Conservation (phyloP, 129 eudicot genomes). For the Calendula officinalis region DNA sequence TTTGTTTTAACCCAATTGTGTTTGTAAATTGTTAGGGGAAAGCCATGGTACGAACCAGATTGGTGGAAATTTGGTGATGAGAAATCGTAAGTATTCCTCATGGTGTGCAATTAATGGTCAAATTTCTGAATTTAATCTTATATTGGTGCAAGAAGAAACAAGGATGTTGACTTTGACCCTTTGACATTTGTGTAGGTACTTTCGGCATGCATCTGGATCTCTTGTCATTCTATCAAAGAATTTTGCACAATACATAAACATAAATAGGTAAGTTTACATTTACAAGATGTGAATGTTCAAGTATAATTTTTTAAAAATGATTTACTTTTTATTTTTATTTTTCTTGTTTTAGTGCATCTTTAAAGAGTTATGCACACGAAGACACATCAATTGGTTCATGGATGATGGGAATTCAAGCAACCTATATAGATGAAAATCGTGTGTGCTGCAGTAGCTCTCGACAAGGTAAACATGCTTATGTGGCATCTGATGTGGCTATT, state of each 20-base stretch:
- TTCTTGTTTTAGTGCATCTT: slow-evolving; percentile 54
- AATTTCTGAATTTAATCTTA: too few species aligned
- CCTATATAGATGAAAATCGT: slow-evolving; percentile 76
- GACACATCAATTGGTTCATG: slow-evolving; percentile 92
- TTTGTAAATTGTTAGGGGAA: slow-evolving; percentile 61
- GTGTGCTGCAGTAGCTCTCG: slow-evolving; percentile 70
- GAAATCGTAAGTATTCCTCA: slow-evolving; percentile 65
- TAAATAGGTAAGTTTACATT: slow-evolving; percentile 54
- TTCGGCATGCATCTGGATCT: slow-evolving; percentile 70
- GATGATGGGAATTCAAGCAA: slow-evolving; percentile 94
- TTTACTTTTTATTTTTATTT: too few species aligned
- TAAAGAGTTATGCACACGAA: slow-evolving; percentile 83
- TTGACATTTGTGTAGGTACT: slow-evolving; percentile 52
- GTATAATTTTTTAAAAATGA: too few species aligned
- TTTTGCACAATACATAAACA: slow-evolving; percentile 63
- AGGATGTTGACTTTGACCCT: neutral
- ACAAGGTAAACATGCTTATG: slow-evolving; percentile 59
- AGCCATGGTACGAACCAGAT: slow-evolving; percentile 90
- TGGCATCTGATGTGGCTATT: too few species aligned
- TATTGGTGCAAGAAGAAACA: too few species aligned
- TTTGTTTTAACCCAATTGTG: neutral
- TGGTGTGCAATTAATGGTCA: too few species aligned
- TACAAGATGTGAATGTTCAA: neutral
- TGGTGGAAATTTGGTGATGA: slow-evolving; percentile 99
- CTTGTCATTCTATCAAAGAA: slow-evolving; percentile 51